These are phyloP conservation scores for Penicillium sp. DNA, from an alignment of 2,329 filamentous ascomycete species.

Conservation along the genomic window DNA sequence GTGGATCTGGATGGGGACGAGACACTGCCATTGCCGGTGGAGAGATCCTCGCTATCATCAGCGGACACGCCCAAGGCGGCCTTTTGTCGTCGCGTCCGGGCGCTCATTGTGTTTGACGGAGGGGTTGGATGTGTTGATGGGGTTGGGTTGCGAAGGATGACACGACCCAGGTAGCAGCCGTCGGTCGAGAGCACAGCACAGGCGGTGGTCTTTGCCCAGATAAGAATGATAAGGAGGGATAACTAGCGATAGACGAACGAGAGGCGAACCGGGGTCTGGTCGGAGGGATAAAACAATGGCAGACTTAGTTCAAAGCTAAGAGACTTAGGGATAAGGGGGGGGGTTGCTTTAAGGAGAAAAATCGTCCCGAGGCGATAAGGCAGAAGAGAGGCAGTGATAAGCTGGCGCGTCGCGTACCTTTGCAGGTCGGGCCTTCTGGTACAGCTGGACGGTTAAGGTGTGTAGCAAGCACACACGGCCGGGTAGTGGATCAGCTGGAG, in stretches of 20 bases:
- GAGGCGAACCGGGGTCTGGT: background rate
- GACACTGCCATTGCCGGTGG: constrained; percentile 33
- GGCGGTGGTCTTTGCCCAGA: background rate
- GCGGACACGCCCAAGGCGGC: constrained; percentile 34
- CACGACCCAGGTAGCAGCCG: background rate
- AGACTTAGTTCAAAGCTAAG: background rate
- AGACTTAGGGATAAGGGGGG: constrained; percentile 4
- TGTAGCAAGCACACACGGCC: background rate
- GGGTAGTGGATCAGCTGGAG: constrained; percentile 1
- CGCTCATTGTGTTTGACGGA: constrained; percentile 34
- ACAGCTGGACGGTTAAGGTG: background rate
- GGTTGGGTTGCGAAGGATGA: constrained; percentile 5
- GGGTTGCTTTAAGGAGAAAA: background rate
- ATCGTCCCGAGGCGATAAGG: constrained; percentile 6
- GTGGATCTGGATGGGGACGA: constrained; percentile 37
- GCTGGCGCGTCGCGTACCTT: constrained; percentile 6
- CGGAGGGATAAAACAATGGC: constrained; percentile 2
- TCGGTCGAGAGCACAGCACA: background rate
- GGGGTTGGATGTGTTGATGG: background rate
- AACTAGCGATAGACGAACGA: background rate
- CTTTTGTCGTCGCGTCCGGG: constrained; percentile 44
- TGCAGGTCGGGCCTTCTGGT: background rate
- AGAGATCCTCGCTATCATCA: constrained; percentile 35
- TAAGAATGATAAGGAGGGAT: constrained; percentile 10
- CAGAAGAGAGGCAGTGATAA: constrained; percentile 4